Conservation (phyloP, 2,329 filamentous ascomycete species). For the Helotiales sp. region DNA sequence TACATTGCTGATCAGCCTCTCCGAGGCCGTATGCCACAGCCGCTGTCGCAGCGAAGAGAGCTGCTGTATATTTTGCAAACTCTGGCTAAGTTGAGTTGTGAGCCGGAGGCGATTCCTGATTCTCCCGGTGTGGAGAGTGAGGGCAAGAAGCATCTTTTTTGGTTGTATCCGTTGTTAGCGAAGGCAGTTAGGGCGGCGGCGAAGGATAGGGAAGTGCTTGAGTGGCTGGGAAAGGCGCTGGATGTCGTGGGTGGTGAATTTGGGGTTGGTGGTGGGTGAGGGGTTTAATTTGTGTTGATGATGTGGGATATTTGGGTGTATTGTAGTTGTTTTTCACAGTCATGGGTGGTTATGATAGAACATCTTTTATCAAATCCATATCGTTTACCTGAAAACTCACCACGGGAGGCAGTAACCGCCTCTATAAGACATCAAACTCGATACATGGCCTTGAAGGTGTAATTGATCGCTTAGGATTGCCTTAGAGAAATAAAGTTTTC, state of each 20-base stretch:
- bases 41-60: constrained; percentile 79
- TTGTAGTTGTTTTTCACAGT: background rate
- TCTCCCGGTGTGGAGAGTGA: constrained; percentile 58
- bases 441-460: no score
- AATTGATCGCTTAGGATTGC: no score
- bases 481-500: no score
- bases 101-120: constrained; percentile 70
- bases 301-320: constrained; percentile 2
- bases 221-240: constrained; percentile 63
- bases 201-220: constrained; percentile 65
- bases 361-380: no score
- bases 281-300: background rate
- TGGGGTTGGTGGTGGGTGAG: constrained; percentile 36
- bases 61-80: constrained; percentile 72
- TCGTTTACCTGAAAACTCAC: no score
- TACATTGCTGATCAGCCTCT: constrained; percentile 93
- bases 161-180: constrained; percentile 79
- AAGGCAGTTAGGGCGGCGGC: constrained; percentile 64
- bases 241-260: constrained; percentile 65
- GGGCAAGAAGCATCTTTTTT: constrained; percentile 74
- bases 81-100: constrained; percentile 70
- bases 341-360: background rate
- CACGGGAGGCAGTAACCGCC: no score
- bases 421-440: no score
- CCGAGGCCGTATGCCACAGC: constrained; percentile 86